Evolutionary conservation across 2,329 filamentous ascomycete genomes (phyloP).

Genomic region (Fusarium euwallaceae): DNA sequence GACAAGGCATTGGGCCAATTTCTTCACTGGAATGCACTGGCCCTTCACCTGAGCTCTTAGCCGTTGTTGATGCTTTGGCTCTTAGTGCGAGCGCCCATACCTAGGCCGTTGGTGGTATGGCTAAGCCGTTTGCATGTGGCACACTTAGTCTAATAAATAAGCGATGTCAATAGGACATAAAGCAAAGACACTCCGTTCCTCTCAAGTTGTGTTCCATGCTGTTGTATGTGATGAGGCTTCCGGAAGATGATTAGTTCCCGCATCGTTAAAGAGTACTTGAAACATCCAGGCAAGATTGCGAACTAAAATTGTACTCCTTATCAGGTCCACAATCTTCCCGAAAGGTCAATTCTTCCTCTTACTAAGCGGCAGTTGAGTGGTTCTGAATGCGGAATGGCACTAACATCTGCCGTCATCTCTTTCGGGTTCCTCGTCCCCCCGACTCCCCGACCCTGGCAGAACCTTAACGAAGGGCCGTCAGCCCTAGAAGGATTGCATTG

Average conservation of each 20-base stretch:
- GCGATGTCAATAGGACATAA: not conserved
- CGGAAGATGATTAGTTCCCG: not conserved
- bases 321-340: not conserved
- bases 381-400: not conserved
- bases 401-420: not conserved
- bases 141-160: not conserved
- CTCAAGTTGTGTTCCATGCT: no score
- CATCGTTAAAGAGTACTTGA: not conserved
- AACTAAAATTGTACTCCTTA: not conserved
- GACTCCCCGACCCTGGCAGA: slow-evolving; percentile 1
- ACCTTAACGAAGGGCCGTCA: not conserved
- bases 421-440: not conserved
- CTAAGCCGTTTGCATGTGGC: not conserved
- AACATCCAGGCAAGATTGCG: not conserved
- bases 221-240: not conserved
- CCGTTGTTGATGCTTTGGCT: not conserved
- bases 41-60: not conserved
- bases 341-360: not conserved
- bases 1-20: not conserved
- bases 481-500: not conserved
- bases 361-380: not conserved
- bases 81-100: no score
- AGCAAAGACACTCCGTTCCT: not conserved
- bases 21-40: not conserved
- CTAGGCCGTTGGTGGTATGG: no score